Conservation (phyloP, 1,284 basidiomycete species). For the Puccinia novopanici region DNA sequence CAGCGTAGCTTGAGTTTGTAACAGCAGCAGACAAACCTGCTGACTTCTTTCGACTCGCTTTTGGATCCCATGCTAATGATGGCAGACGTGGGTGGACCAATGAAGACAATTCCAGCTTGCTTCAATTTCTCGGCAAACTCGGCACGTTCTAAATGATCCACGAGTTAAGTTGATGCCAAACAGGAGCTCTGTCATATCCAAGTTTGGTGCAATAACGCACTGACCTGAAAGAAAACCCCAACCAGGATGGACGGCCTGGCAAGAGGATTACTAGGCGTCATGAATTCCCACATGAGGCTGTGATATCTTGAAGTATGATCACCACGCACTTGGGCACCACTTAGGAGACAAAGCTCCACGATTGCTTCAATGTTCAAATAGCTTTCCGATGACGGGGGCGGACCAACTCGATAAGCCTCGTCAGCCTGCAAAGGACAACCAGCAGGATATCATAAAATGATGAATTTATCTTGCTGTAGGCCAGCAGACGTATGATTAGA, state of each 20-base stretch:
- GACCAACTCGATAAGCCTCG: slow-evolving; percentile 90
- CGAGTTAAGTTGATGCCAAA: not conserved
- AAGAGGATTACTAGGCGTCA: not conserved
- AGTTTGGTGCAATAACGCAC: not conserved
- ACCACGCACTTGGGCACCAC: slow-evolving; percentile 73
- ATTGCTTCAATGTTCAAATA: slow-evolving; percentile 89
- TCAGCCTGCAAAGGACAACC: slow-evolving; percentile 69
- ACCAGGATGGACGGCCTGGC: slow-evolving; percentile 50
- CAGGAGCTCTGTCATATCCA: not conserved
- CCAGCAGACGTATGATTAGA: not conserved
- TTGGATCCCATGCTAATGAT: slow-evolving; percentile 80
- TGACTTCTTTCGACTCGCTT: slow-evolving; percentile 52
- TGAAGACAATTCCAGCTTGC: slow-evolving; percentile 57
- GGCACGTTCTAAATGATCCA: slow-evolving; percentile 62
- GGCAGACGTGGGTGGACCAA: slow-evolving; percentile 59
- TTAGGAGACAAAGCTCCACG: slow-evolving; percentile 73
- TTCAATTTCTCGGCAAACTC: slow-evolving; percentile 53
- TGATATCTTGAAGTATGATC: slow-evolving; percentile 32
- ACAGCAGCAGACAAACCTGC: slow-evolving; percentile 8
- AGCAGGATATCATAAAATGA: not conserved
- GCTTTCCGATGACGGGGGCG: slow-evolving; percentile 80
- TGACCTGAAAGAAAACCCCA: slow-evolving; percentile 49
- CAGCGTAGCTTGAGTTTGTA: slow-evolving; percentile 63
- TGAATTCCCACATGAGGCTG: not conserved
- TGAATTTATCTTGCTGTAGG: not conserved